phyloP scores from a whole-genome alignment of 306 rosid genomes.

The Geum urbanum region DNA sequence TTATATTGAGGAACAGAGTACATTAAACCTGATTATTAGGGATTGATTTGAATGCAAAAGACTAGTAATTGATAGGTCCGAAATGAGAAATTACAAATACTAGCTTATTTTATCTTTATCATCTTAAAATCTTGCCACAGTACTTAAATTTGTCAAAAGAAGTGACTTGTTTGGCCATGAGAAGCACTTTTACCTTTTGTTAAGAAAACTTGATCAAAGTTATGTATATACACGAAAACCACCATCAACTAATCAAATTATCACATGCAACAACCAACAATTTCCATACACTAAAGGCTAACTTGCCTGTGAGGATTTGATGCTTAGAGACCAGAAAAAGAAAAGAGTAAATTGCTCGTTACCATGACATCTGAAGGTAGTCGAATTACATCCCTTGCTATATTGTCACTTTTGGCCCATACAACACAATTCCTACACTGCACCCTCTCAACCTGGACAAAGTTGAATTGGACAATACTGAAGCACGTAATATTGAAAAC shows the following conservation, averaged over 20 bases:
- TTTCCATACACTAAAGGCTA: not conserved
- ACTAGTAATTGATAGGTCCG: not conserved
- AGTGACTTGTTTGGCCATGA: not conserved
- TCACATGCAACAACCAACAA: not conserved
- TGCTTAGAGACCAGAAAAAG: not conserved
- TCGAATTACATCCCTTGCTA: conserved; percentile 76
- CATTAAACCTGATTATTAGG: not conserved
- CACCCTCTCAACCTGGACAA: conserved; percentile 62
- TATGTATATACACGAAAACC: not conserved
- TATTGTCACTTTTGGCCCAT: conserved; percentile 86
- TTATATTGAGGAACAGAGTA: not conserved
- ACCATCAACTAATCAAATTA: not conserved
- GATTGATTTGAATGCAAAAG: not conserved
- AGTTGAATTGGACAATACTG: conserved; percentile 1
- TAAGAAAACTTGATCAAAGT: not conserved
- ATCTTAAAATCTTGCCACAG: not conserved
- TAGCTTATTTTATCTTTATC: not conserved
- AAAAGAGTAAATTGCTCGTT: conserved; percentile 17
- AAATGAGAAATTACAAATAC: not conserved
- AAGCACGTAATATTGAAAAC: conserved; percentile 15
- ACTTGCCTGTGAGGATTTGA: not conserved
- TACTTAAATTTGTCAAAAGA: not conserved
- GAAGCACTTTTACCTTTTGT: not conserved
- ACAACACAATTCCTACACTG: conserved; percentile 67
- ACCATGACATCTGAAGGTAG: conserved; percentile 59